Base-by-base conservation (phyloP, 2,329 filamentous ascomycete genomes). In the Paradendryphiella salina region DNA sequence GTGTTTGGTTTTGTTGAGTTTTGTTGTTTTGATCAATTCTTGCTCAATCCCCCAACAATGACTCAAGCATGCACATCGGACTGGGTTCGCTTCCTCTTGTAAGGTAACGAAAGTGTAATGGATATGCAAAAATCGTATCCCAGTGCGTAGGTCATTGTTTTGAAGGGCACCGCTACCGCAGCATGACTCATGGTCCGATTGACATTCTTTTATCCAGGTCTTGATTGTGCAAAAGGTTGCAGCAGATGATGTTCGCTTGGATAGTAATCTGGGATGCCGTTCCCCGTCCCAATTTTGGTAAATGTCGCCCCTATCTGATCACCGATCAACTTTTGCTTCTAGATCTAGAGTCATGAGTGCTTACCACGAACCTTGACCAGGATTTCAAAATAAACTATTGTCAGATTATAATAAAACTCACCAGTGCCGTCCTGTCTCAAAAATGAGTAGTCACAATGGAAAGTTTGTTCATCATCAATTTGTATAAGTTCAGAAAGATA, bases 1-100 rank as follows among this genome's bases (percentile, higher is more conserved):
- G 20, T 43, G 40, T 8, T 10, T 9, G 4, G 1, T 5, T 5
- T 28, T 43, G 14, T 35, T 35, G n/a, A 13, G 18, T 21, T 17
- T n/a, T 5, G 20, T 43, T n/a, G 40, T 43, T n/a, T 9, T 26
- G 4, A 43, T 15, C 1, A 35, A 20, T 4, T 26, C n/a, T 6
- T 18, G 5, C 5, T 5, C 31, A 8, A 5, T n/a, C 5, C 40
- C 40, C 40, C 40, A 35, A 14, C 31, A 35, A 18, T 43, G 40
- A 14, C 40, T 43, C 31, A 43, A 28, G 40, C 40, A 43, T 26
- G 40, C 40, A 9, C 35, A 43, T 26, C 31, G 40, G 15, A 4
- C 10, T 9, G 20, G 40, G 9, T 13, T 11, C 9, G 13, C 3
- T 8, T 4, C 11, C 23, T 43, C 40, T 17, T 43, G 18, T 9